Evolutionary conservation across 805 yeast species (phyloP).

Genomic region (Metschnikowia peoriensis): DNA sequence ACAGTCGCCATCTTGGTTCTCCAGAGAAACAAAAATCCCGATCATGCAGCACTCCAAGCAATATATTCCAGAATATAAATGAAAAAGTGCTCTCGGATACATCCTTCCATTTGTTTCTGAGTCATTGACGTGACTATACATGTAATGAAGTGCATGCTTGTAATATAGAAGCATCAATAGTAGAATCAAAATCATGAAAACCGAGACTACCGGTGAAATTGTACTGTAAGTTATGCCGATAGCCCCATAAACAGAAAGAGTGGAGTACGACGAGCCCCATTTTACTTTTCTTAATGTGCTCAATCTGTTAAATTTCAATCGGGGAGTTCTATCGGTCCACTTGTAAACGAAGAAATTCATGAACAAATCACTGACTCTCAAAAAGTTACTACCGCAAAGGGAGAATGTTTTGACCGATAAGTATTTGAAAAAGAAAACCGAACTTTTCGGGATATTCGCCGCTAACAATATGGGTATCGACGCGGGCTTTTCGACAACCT

Average conservation of each 20-base stretch:
- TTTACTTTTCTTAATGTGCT: conserved; percentile 45
- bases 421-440: conserved; percentile 81
- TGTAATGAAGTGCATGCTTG: conserved; percentile 64
- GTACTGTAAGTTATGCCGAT: conserved; percentile 78
- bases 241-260: conserved; percentile 71
- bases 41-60: conserved; percentile 75
- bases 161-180: conserved; percentile 56
- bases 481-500: conserved; percentile 64
- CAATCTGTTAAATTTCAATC: conserved; percentile 48
- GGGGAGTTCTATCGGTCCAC: conserved; percentile 56
- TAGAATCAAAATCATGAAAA: conserved; percentile 59
- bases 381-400: conserved; percentile 67
- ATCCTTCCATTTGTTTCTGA: conserved; percentile 69
- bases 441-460: conserved; percentile 76
- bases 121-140: conserved; percentile 48
- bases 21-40: conserved; percentile 69
- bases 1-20: conserved; percentile 44
- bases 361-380: conserved; percentile 56
- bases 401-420: conserved; percentile 72
- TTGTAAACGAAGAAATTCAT: conserved; percentile 34
- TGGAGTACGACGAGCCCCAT: conserved; percentile 82
- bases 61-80: conserved; percentile 76
- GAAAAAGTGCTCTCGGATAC: conserved; percentile 74
- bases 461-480: conserved; percentile 73
- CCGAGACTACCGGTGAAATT: conserved; percentile 72